A percentile compares a stretch with the other conserved stretches of the same genome.
These are phyloP conservation scores for Leishmania guyanensis DNA, from an alignment of 208 protist species.

Conservation along the genomic window DNA sequence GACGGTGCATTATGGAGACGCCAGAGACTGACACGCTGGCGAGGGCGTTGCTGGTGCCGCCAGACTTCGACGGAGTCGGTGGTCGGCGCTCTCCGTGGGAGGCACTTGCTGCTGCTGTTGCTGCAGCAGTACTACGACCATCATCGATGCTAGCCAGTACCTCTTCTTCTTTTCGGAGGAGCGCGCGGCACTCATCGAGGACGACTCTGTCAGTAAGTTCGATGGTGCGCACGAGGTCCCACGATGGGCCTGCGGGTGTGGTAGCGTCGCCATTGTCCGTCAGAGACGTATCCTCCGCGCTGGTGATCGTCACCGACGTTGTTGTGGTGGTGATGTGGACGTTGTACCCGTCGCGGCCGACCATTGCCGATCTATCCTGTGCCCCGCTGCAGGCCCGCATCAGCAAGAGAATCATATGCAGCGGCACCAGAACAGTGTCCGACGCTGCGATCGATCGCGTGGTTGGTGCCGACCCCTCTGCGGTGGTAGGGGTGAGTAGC, in stretches of 20 bases:
- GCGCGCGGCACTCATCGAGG: conserved; percentile 19
- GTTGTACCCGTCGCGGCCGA: not conserved
- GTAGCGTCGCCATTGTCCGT: not conserved
- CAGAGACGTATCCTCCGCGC: not conserved
- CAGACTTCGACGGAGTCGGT: too few relatives aligned
- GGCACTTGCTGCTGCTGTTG: not conserved
- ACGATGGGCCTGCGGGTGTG: conserved; percentile 21
- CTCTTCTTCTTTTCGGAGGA: conserved; percentile 10
- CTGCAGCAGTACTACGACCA: not conserved
- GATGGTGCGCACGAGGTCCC: conserved; percentile 50
- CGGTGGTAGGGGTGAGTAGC: conserved; percentile 1
- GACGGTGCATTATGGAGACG: conserved; percentile 17
- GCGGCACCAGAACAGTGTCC: conserved; percentile 38
- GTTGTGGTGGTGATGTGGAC: too few relatives aligned
- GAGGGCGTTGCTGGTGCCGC: not conserved
- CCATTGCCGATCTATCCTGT: conserved; percentile 9
- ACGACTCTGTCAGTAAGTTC: conserved; percentile 41
- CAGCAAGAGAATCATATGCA: conserved; percentile 65
- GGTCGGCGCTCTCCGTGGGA: not conserved
- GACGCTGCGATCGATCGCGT: conserved; percentile 6
- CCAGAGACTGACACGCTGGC: conserved; percentile 2
- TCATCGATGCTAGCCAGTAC: not conserved
- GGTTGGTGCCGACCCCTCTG: conserved; percentile 8
- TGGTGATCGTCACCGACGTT: too few relatives aligned
- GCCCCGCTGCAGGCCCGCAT: conserved; percentile 48